Percentiles rank a stretch among this genome's conserved stretches.
Conservation (phyloP, 2,329 filamentous ascomycete species). For the Pleurostoma richardsiae region DNA sequence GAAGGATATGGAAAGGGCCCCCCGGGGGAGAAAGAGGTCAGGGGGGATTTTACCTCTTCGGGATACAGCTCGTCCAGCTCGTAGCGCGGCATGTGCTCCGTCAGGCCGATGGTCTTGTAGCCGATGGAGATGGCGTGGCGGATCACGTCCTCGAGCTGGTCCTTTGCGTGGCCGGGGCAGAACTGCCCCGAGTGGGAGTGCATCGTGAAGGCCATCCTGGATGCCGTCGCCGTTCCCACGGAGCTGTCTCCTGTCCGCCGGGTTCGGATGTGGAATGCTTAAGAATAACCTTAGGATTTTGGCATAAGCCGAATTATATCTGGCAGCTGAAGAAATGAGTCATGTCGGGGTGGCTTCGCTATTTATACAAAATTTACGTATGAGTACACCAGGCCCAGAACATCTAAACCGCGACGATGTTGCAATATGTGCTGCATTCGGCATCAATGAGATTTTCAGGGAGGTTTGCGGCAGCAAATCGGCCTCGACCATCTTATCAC, state of each 20-base stretch:
- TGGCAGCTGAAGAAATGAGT: no score
- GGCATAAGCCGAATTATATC: no score
- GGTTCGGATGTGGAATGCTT: no score
- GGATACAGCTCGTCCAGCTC: conserved; percentile 77
- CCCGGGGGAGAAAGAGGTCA: background rate
- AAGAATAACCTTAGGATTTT: no score
- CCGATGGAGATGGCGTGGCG: conserved; percentile 70
- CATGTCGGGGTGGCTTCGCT: no score
- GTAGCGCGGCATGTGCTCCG: conserved; percentile 90
- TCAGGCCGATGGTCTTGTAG: conserved; percentile 80
- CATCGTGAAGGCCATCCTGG: conserved; percentile 86
- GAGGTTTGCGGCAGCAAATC: background rate
- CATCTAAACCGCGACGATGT: no score
- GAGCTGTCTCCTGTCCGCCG: no score
- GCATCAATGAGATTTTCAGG: background rate
- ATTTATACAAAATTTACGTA: no score
- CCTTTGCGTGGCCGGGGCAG: conserved; percentile 82
- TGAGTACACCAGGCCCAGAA: no score
- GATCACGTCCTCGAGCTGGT: conserved; percentile 79
- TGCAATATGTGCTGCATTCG: no score
- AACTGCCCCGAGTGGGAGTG: conserved; percentile 98
- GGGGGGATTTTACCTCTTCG: conserved; percentile 60
- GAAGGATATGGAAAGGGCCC: conserved; percentile 1
- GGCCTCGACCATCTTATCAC: background rate
- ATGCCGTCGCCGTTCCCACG: no score